Percentiles rank a stretch among this genome's conserved stretches.
phyloP scores from a whole-genome alignment of 1,139 yeast species.

The Komagataea norvegica region DNA sequence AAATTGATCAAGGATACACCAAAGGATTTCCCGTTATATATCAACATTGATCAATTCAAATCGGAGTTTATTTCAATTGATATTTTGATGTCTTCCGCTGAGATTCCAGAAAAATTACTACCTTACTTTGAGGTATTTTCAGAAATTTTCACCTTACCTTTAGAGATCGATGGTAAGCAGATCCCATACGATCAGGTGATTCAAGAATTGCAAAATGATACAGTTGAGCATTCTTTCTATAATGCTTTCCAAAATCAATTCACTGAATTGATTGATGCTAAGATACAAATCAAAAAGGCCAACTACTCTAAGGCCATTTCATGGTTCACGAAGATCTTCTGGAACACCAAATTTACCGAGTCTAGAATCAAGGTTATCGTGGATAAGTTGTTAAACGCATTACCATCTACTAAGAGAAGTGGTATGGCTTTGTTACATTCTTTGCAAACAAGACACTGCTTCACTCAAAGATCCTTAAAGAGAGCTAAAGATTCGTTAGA shows the following conservation, averaged over 20 bases:
- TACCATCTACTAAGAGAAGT: slow-evolving; percentile 77
- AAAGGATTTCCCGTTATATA: slow-evolving; percentile 54
- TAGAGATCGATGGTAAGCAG: slow-evolving; percentile 53
- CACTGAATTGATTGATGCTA: slow-evolving; percentile 59
- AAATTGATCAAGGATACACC: slow-evolving; percentile 36
- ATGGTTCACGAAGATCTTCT: slow-evolving; percentile 69
- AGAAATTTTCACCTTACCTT: slow-evolving; percentile 67
- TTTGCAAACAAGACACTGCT: slow-evolving; percentile 48
- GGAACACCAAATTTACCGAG: slow-evolving; percentile 65
- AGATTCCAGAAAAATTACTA: slow-evolving; percentile 52
- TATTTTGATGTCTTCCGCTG: slow-evolving; percentile 58
- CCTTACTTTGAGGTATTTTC: slow-evolving; percentile 66
- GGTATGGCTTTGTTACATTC: slow-evolving; percentile 73
- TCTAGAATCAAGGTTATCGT: slow-evolving; percentile 64
- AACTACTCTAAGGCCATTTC: slow-evolving; percentile 66
- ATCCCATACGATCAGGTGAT: slow-evolving; percentile 74
- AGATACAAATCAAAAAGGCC: slow-evolving; percentile 54
- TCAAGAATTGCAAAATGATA: slow-evolving; percentile 65
- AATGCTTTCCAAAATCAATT: slow-evolving; percentile 58
- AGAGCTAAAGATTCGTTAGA: slow-evolving; percentile 62
- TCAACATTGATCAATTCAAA: slow-evolving; percentile 75
- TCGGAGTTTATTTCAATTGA: slow-evolving; percentile 79
- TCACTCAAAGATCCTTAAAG: slow-evolving; percentile 55
- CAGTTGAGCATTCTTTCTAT: slow-evolving; percentile 53
- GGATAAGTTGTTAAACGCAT: slow-evolving; percentile 68